These are phyloP conservation scores for Backusella westeae DNA, from an alignment of 192 early-diverging fungal species.

Conservation along the genomic window DNA sequence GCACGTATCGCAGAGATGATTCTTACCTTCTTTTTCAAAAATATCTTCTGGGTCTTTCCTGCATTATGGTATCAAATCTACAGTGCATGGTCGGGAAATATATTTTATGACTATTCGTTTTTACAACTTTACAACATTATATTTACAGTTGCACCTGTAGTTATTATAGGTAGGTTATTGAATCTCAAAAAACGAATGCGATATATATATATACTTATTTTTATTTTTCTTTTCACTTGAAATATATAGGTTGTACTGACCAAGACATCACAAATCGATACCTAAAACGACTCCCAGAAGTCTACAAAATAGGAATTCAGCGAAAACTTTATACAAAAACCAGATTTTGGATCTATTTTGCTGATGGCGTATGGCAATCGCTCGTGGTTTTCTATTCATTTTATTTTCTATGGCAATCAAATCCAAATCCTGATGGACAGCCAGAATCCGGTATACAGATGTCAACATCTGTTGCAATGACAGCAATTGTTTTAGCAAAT, in stretches of 20 bases:
- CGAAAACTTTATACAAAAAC: conserved; percentile 79
- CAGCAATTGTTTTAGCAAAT: conserved; percentile 81
- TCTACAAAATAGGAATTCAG: conserved; percentile 85
- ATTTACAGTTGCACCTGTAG: conserved; percentile 66
- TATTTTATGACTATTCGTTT: conserved; percentile 94
- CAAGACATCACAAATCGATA: conserved; percentile 66
- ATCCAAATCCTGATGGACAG: conserved; percentile 52
- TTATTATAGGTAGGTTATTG: conserved; percentile 51
- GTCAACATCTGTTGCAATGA: conserved; percentile 76
- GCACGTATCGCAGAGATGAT: conserved; percentile 87
- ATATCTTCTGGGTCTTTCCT: conserved; percentile 89
- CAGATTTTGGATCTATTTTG: conserved; percentile 84
- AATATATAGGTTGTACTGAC: conserved; percentile 53
- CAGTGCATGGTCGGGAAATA: conserved; percentile 82
- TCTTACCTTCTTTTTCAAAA: conserved; percentile 96
- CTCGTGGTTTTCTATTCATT: conserved; percentile 82
- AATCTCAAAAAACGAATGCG: background rate
- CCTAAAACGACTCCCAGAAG: conserved; percentile 54
- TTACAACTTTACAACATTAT: conserved; percentile 86
- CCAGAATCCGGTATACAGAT: conserved; percentile 62
- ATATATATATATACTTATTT: background rate
- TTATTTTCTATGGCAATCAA: conserved; percentile 56
- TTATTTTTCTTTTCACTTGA: background rate
- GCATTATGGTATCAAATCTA: conserved; percentile 95
- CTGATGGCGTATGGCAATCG: conserved; percentile 94